phyloP scores from a whole-genome alignment of 2,329 filamentous ascomycete species.

The Aureobasidium sp. region DNA sequence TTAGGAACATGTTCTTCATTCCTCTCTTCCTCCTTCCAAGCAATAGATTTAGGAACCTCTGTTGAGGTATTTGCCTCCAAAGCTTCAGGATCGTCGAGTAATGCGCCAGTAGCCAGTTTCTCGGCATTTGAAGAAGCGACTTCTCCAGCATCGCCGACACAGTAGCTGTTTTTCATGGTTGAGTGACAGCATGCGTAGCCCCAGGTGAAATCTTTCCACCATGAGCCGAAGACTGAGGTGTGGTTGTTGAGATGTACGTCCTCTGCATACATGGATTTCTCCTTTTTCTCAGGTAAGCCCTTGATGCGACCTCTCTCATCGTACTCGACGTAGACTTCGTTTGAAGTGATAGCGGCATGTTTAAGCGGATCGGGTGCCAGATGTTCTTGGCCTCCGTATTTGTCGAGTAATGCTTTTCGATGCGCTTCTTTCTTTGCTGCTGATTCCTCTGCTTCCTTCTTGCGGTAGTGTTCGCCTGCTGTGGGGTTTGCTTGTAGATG shows the following conservation, averaged over 20 bases:
- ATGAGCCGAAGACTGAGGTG: constrained; percentile 87
- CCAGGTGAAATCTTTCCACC: constrained; percentile 95
- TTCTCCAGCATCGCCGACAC: constrained; percentile 84
- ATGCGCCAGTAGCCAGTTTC: constrained; percentile 41
- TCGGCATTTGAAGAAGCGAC: constrained; percentile 71
- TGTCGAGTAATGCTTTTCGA: constrained; percentile 64
- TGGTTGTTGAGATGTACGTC: constrained; percentile 88
- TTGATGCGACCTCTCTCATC: constrained; percentile 86
- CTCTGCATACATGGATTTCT: constrained; percentile 86
- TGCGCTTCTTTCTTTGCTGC: constrained; percentile 60
- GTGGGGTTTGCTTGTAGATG: constrained; percentile 97
- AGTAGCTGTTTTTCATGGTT: constrained; percentile 92
- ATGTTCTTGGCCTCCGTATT: constrained; percentile 67
- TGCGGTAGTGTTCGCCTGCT: constrained; percentile 74
- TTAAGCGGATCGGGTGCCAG: constrained; percentile 48
- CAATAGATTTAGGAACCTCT: constrained; percentile 31
- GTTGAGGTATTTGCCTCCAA: neutral
- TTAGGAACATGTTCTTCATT: constrained; percentile 36
- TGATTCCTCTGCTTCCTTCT: constrained; percentile 67
- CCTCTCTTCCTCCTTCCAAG: constrained; percentile 35
- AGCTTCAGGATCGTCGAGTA: constrained; percentile 27
- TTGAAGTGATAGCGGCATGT: constrained; percentile 64
- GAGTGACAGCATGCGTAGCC: constrained; percentile 95
- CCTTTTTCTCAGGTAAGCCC: constrained; percentile 65
- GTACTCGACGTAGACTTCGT: constrained; percentile 86